Percentiles rank a stretch among this genome's conserved stretches.
These are phyloP conservation scores for Pterocarpus macrocarpus DNA, from an alignment of 306 rosid genomes.

Conservation along the genomic window DNA sequence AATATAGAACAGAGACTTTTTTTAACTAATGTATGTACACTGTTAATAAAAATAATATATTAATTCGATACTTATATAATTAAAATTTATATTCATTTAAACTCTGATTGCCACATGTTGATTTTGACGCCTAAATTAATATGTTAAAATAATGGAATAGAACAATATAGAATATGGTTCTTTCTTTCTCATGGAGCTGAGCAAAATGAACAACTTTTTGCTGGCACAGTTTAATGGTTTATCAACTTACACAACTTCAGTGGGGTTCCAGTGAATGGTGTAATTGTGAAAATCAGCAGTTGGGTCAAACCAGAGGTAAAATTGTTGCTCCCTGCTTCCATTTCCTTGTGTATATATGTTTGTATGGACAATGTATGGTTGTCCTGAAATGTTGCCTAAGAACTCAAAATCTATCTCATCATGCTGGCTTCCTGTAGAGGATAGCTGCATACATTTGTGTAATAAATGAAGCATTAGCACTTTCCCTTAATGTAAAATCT, in stretches of 20 bases:
- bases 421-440: constrained; percentile 74
- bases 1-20: too few species aligned
- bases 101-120: too few species aligned
- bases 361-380: constrained; percentile 86
- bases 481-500: not conserved
- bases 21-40: too few species aligned
- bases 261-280: constrained; percentile 93
- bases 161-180: not conserved
- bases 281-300: constrained; percentile 83
- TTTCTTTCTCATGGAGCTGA: constrained; percentile 8
- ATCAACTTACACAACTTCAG: constrained; percentile 72
- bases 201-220: not conserved
- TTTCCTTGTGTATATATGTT: constrained; percentile 71
- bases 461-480: constrained; percentile 27
- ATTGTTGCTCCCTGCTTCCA: constrained; percentile 86
- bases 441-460: constrained; percentile 60
- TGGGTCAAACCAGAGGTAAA: constrained; percentile 93
- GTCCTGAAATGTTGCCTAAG: constrained; percentile 82
- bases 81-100: too few species aligned
- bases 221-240: constrained; percentile 6
- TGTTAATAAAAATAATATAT: too few species aligned
- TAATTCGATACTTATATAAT: too few species aligned
- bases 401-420: constrained; percentile 96
- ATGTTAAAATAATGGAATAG: too few species aligned
- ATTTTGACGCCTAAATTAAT: too few species aligned